phyloP scores from a whole-genome alignment of 148 eudicot genomes.

The Rhododendron ferrugineum region DNA sequence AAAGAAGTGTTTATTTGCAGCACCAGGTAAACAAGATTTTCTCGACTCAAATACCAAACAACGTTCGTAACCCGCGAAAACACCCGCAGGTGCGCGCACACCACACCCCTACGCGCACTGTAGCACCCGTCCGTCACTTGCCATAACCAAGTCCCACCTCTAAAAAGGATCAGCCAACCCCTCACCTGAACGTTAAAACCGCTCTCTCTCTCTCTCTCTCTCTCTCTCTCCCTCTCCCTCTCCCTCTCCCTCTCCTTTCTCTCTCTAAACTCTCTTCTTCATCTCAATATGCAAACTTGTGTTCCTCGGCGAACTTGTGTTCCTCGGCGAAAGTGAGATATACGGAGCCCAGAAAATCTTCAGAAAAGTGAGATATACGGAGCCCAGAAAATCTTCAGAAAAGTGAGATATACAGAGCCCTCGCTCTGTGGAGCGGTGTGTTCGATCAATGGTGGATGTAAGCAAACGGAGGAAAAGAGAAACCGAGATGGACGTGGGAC shows the following conservation, averaged over 20 bases:
- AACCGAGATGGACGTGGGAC: conserved; percentile 33
- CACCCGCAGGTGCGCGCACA: not conserved
- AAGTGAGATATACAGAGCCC: not conserved
- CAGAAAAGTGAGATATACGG: not conserved
- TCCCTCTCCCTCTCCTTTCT: not conserved
- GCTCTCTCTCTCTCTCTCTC: conserved; percentile 12
- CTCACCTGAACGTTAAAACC: conserved; percentile 17
- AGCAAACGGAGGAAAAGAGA: conserved; percentile 4
- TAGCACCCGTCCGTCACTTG: not conserved
- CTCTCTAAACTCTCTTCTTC: not conserved
- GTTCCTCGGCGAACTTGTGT: too few species aligned
- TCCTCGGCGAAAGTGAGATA: conserved; percentile 4
- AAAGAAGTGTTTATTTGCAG: too few species aligned
- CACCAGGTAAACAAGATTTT: too few species aligned
- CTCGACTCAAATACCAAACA: not conserved
- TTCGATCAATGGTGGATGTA: conserved; percentile 12
- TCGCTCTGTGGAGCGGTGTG: not conserved
- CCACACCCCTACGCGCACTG: not conserved
- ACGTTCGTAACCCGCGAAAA: conserved; percentile 1
- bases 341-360: not conserved
- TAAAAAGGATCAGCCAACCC: not conserved
- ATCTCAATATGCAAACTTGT: not conserved
- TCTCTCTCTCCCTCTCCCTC: not conserved
- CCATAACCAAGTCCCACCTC: not conserved
- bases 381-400: not conserved